Conservation (phyloP, 305 asterid genomes). For the Fraxinus nigra region DNA sequence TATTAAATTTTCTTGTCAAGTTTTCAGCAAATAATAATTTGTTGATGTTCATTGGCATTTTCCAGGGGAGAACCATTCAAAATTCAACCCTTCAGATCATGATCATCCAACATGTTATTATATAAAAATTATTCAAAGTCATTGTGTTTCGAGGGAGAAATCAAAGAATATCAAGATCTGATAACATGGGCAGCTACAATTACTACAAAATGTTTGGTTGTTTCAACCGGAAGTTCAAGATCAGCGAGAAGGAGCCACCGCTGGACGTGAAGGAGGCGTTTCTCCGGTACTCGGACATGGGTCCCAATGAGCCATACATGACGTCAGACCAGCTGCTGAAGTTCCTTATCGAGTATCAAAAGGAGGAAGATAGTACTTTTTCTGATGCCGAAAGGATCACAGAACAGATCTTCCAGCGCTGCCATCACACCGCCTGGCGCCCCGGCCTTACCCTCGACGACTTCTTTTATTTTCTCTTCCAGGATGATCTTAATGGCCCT, state of each 20-base stretch:
- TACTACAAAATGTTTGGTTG: constrained; percentile 95
- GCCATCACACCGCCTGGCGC: constrained; percentile 49
- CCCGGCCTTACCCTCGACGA: constrained; percentile 59
- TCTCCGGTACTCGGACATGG: constrained; percentile 50
- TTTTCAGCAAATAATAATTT: not conserved
- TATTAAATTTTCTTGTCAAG: not conserved
- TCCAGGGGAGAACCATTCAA: constrained; percentile 2
- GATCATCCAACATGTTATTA: not conserved
- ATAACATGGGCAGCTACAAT: constrained; percentile 77
- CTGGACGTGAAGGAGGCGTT: constrained; percentile 77
- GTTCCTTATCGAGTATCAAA: constrained; percentile 67
- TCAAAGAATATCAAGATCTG: not conserved
- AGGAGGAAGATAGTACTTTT: constrained; percentile 44
- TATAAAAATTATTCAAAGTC: not conserved
- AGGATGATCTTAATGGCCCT: constrained; percentile 87
- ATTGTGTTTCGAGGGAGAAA: not conserved
- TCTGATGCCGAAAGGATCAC: constrained; percentile 47
- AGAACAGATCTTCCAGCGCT: constrained; percentile 50
- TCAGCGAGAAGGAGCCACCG: constrained; percentile 85
- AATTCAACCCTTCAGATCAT: not conserved
- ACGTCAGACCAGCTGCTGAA: constrained; percentile 54
- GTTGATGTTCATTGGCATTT: not conserved
- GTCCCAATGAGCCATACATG: constrained; percentile 40
- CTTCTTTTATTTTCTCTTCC: constrained; percentile 72
- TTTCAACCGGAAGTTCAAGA: constrained; percentile 87